These are phyloP conservation scores for Phoma sp. DNA, from an alignment of 2,329 filamentous ascomycete genomes.

Conservation along the genomic window DNA sequence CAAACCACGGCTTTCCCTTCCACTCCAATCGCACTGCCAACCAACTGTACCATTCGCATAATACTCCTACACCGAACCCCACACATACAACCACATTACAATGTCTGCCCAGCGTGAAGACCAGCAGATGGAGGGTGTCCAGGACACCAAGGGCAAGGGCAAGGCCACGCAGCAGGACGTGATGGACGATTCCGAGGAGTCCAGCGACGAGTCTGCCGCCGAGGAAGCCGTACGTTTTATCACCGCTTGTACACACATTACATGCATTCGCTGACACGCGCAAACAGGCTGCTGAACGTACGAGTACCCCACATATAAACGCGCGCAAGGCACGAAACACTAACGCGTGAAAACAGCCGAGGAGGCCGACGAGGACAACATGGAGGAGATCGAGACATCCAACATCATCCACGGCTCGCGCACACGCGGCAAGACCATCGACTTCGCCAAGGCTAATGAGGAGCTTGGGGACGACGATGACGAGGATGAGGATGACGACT, in stretches of 20 bases:
- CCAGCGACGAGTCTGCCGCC: constrained; percentile 70
- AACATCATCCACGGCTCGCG: constrained; percentile 82
- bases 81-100: constrained; percentile 14
- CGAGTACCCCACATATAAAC: background rate
- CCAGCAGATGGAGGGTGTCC: constrained; percentile 47
- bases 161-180: constrained; percentile 71
- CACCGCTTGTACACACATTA: background rate
- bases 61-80: constrained; percentile 1
- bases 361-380: constrained; percentile 74
- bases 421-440: constrained; percentile 89
- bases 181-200: constrained; percentile 74
- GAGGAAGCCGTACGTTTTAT: constrained; percentile 60
- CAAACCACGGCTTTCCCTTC: constrained; percentile 28
- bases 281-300: constrained; percentile 46
- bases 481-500: constrained; percentile 75
- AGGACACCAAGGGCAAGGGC: constrained; percentile 79
- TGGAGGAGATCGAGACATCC: constrained; percentile 87
- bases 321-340: background rate
- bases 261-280: constrained; percentile 36
- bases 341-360: constrained; percentile 54
- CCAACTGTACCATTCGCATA: constrained; percentile 20
- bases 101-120: constrained; percentile 45
- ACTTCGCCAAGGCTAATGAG: constrained; percentile 88
- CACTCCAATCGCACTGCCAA: constrained; percentile 23
- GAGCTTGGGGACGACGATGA: constrained; percentile 77